phyloP scores from a whole-genome alignment of 345 rosid species.

The Euphorbia pulcherrima region DNA sequence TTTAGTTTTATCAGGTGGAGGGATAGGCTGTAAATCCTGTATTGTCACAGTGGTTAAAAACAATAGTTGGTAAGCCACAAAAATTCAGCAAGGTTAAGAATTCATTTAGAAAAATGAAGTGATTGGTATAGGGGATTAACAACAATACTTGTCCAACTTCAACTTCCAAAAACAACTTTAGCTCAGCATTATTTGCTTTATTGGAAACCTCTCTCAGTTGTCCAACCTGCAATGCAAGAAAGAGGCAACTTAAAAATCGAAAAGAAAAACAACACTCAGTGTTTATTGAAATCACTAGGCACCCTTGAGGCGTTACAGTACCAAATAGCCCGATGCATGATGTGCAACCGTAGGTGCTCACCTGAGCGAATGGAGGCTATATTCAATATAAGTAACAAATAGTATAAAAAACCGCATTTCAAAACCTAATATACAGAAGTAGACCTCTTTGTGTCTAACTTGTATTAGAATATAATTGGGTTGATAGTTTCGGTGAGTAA shows the following conservation, averaged over 20 bases:
- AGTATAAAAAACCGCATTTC: too few relatives aligned
- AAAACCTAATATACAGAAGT: too few relatives aligned
- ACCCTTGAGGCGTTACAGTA: too few relatives aligned
- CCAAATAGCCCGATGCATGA: too few relatives aligned
- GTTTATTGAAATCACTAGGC: too few relatives aligned
- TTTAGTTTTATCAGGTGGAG: slow-evolving; percentile 56
- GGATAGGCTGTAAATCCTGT: slow-evolving; percentile 70
- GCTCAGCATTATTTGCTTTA: slow-evolving; percentile 73
- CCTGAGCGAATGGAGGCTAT: too few relatives aligned
- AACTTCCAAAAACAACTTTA: slow-evolving; percentile 85
- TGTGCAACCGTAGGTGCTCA: too few relatives aligned
- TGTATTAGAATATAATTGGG: too few relatives aligned
- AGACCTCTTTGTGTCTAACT: too few relatives aligned
- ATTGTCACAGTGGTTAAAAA: not conserved
- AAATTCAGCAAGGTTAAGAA: not conserved
- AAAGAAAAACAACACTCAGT: not conserved
- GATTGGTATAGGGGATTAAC: not conserved
- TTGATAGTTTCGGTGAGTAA: too few relatives aligned
- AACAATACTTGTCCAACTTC: slow-evolving; percentile 67
- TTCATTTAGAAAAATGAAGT: not conserved
- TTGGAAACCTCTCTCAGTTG: slow-evolving; percentile 79
- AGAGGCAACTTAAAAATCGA: not conserved
- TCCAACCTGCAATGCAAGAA: slow-evolving; percentile 61
- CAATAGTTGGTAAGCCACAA: not conserved
- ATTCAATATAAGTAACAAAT: too few relatives aligned